Conservation (phyloP, 352 stramenopile species). For the Bremia lactucae region DNA sequence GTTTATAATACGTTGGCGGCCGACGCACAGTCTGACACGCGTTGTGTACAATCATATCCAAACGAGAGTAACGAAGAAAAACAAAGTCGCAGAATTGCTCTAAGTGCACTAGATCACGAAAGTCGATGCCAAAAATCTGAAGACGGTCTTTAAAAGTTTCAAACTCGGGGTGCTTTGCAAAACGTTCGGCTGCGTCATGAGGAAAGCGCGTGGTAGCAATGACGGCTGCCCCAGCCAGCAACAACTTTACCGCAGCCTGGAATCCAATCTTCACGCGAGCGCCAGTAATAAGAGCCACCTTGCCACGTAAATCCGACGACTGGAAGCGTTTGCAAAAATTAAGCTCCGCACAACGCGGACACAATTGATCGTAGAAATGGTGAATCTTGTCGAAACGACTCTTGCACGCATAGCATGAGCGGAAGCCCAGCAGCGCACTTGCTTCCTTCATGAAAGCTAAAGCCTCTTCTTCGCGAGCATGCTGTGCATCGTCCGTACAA, state of each 20-base stretch:
- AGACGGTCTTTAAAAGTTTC: constrained; percentile 87
- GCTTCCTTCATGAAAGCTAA: constrained; percentile 42
- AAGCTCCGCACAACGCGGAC: constrained; percentile 26
- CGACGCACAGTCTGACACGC: constrained; percentile 94
- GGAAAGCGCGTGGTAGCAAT: constrained; percentile 94
- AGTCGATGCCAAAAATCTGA: constrained; percentile 94
- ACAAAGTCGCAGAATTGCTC: constrained; percentile 91
- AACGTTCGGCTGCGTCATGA: constrained; percentile 86
- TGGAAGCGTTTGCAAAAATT: constrained; percentile 94
- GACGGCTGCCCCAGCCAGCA: constrained; percentile 87
- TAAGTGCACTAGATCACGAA: constrained; percentile 91
- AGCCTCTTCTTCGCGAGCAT: constrained; percentile 39
- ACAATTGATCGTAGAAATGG: constrained; percentile 91
- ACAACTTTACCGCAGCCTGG: constrained; percentile 89
- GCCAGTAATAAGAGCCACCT: constrained; percentile 90
- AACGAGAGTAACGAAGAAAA: constrained; percentile 67
- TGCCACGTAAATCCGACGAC: constrained; percentile 77
- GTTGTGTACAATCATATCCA: constrained; percentile 97
- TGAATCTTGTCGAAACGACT: constrained; percentile 89
- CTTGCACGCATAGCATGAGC: constrained; percentile 96
- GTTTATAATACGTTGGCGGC: constrained; percentile 90
- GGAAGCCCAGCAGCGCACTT: constrained; percentile 60
- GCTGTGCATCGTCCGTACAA: constrained; percentile 39
- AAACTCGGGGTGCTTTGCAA: constrained; percentile 89
- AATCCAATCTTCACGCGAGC: constrained; percentile 96